phyloP scores from a whole-genome alignment of 2,329 filamentous ascomycete species.

The Penicillium nordicum region DNA sequence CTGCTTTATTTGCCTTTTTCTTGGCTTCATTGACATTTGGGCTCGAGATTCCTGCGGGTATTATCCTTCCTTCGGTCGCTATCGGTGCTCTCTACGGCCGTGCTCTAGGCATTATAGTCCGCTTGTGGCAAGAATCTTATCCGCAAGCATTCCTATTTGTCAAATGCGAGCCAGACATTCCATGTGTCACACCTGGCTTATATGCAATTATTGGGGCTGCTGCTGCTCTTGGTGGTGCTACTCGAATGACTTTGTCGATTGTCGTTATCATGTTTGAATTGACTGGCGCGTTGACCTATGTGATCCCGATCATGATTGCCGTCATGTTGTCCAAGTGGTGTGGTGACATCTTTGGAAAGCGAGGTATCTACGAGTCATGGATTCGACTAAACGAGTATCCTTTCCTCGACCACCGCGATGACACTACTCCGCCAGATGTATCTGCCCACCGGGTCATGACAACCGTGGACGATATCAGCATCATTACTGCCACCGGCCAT shows the following conservation, averaged over 20 bases:
- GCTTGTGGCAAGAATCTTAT: conserved; percentile 78
- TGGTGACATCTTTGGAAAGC: conserved; percentile 86
- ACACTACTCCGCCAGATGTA: conserved; percentile 73
- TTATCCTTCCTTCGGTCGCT: conserved; percentile 93
- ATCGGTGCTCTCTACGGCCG: conserved; percentile 89
- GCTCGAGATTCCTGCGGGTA: conserved; percentile 88
- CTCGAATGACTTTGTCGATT: conserved; percentile 94
- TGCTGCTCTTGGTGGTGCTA: conserved; percentile 88
- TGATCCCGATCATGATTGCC: conserved; percentile 97
- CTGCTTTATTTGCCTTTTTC: conserved; percentile 77
- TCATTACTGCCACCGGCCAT: conserved; percentile 82
- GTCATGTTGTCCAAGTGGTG: conserved; percentile 99
- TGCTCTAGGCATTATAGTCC: conserved; percentile 81
- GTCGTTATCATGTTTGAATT: conserved; percentile 99
- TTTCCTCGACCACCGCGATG: conserved; percentile 88
- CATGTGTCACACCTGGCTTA: conserved; percentile 88
- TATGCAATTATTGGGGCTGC: conserved; percentile 96
- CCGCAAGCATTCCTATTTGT: conserved; percentile 74
- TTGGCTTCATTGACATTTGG: conserved; percentile 88
- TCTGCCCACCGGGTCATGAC: conserved; percentile 90
- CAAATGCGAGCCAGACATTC: conserved; percentile 77
- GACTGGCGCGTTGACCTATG: conserved; percentile 91
- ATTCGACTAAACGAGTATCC: conserved; percentile 95
- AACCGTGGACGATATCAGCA: conserved; percentile 80
- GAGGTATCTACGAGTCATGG: conserved; percentile 97